Conservation (phyloP, 768 basidiomycete genomes). For the Termitomyces sp. region DNA sequence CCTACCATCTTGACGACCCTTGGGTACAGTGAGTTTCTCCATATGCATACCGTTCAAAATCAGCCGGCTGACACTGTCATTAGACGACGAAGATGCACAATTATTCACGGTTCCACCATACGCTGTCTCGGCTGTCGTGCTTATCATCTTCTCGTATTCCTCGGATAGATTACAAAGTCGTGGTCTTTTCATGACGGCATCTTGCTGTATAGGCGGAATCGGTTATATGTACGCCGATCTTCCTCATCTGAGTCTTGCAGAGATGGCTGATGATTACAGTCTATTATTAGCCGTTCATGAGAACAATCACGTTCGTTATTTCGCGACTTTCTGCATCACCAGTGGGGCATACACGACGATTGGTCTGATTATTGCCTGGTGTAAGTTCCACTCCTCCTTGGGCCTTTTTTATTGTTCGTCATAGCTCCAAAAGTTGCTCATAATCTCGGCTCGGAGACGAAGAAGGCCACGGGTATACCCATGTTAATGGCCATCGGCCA, state of each 20-base stretch:
- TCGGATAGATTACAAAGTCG: slow-evolving; percentile 68
- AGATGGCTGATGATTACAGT: slow-evolving; percentile 21
- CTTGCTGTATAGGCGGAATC: slow-evolving; percentile 42
- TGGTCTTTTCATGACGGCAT: slow-evolving; percentile 39
- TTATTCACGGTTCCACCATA: slow-evolving; percentile 81
- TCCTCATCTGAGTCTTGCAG: not conserved
- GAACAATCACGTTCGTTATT: slow-evolving; percentile 65
- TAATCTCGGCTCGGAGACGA: slow-evolving; percentile 74
- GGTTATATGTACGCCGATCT: slow-evolving; percentile 54
- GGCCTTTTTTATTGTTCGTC: not conserved
- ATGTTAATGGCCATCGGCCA: slow-evolving; percentile 81
- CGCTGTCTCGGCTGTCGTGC: slow-evolving; percentile 61
- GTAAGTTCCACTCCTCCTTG: slow-evolving; percentile 33
- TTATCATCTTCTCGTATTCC: slow-evolving; percentile 50
- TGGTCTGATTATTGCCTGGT: slow-evolving; percentile 74
- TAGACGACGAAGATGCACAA: slow-evolving; percentile 64
- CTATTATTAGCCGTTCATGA: slow-evolving; percentile 49
- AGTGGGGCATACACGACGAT: slow-evolving; percentile 75
- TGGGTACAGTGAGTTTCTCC: slow-evolving; percentile 51
- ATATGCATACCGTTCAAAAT: not conserved
- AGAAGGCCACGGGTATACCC: slow-evolving; percentile 71
- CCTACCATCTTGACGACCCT: slow-evolving; percentile 78
- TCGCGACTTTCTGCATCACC: slow-evolving; percentile 73
- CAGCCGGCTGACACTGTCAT: slow-evolving; percentile 6
- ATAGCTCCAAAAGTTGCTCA: slow-evolving; percentile 41